Evolutionary conservation across 495 filamentous ascomycete genomes (phyloP).

Genomic region (Neurospora sp.): DNA sequence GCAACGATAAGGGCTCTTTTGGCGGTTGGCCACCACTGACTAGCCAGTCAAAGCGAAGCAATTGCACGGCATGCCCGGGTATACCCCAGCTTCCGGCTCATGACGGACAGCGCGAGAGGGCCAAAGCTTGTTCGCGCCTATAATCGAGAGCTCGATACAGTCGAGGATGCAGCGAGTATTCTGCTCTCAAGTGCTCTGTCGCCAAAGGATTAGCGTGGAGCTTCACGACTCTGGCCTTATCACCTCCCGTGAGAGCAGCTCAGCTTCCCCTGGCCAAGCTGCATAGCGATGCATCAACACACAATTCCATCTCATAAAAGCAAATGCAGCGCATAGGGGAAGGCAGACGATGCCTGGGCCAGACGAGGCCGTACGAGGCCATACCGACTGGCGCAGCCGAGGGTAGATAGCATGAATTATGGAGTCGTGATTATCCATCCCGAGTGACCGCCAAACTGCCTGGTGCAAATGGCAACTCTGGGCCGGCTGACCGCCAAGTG

Average conservation of each 20-base stretch:
- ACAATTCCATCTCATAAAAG: neutral
- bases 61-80: constrained; percentile 9
- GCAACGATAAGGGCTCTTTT: neutral
- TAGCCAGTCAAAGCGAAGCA: constrained; percentile 9
- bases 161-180: neutral
- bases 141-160: neutral
- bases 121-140: constrained; percentile 19
- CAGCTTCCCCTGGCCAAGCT: neutral
- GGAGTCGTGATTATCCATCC: neutral
- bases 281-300: neutral
- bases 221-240: neutral
- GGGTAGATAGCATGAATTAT: neutral
- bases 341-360: neutral
- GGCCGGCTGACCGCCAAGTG: neutral
- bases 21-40: neutral
- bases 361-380: neutral
- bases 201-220: neutral
- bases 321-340: neutral
- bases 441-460: neutral
- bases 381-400: neutral
- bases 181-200: neutral
- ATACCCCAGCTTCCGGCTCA: constrained; percentile 9
- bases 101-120: constrained; percentile 10
- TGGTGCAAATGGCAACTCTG: neutral
- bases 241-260: neutral